phyloP scores from a whole-genome alignment of 2,329 filamentous ascomycete genomes.

The Fusarium newnesense region DNA sequence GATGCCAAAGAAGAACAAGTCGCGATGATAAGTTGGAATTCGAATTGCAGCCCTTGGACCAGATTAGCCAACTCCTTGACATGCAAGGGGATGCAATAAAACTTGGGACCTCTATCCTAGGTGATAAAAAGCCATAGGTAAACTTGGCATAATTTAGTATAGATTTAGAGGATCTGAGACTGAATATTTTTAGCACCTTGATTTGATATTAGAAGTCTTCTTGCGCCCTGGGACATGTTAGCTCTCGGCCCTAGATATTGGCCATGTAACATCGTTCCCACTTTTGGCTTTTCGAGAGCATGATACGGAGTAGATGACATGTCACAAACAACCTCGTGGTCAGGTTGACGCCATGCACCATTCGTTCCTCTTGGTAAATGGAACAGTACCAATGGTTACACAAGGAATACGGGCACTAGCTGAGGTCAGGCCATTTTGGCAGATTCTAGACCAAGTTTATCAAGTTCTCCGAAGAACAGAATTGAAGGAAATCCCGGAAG shows the following conservation, averaged over 20 bases:
- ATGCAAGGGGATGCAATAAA: too few species aligned
- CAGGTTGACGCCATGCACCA: background rate
- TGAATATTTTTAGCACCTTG: too few species aligned
- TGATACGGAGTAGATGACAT: constrained; percentile 1
- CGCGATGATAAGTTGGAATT: background rate
- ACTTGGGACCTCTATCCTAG: too few species aligned
- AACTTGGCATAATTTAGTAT: too few species aligned
- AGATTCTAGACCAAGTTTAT: constrained; percentile 24
- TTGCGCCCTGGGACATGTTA: background rate
- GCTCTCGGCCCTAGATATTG: background rate
- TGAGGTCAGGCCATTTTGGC: constrained; percentile 26
- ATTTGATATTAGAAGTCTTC: too few species aligned
- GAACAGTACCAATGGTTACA: constrained; percentile 20
- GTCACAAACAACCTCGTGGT: background rate
- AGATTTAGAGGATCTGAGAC: too few species aligned
- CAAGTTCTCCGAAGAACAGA: background rate
- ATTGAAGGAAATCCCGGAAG: constrained; percentile 6
- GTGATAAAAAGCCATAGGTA: too few species aligned
- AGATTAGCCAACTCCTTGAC: background rate
- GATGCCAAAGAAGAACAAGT: background rate
- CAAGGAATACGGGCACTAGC: background rate
- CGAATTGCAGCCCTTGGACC: background rate
- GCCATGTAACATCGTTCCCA: constrained; percentile 1
- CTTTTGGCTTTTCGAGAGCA: background rate
- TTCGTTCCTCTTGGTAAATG: background rate